These are phyloP conservation scores for Sarocladium strictum DNA, from an alignment of 2,329 filamentous ascomycete species.

Conservation along the genomic window DNA sequence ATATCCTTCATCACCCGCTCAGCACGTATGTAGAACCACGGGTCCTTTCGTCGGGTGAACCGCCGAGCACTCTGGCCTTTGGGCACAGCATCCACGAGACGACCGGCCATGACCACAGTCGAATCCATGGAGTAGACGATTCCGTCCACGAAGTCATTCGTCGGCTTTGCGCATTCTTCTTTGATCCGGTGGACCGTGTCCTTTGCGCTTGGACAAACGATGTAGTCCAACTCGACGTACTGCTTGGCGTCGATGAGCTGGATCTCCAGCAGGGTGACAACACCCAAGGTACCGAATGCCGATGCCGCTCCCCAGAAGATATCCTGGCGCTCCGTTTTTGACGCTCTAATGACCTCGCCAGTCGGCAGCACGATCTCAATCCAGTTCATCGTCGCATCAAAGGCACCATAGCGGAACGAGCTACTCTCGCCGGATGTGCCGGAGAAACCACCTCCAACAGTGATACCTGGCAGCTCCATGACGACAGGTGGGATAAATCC, in stretches of 20 bases:
- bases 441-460: slow-evolving; percentile 61
- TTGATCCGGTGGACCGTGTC: slow-evolving; percentile 37
- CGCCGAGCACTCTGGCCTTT: slow-evolving; percentile 25
- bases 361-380: slow-evolving; percentile 61
- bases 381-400: slow-evolving; percentile 54
- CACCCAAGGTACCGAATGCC: slow-evolving; percentile 60
- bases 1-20: slow-evolving; percentile 32
- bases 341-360: slow-evolving; percentile 50
- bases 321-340: slow-evolving; percentile 47
- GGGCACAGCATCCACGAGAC: slow-evolving; percentile 42
- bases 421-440: slow-evolving; percentile 64
- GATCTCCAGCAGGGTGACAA: slow-evolving; percentile 58
- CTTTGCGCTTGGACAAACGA: slow-evolving; percentile 34
- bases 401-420: slow-evolving; percentile 61
- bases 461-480: slow-evolving; percentile 70
- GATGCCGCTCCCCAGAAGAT: slow-evolving; percentile 61
- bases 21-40: slow-evolving; percentile 71
- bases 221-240: slow-evolving; percentile 55
- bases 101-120: slow-evolving; percentile 57
- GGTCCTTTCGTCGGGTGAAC: slow-evolving; percentile 55
- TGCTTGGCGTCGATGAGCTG: slow-evolving; percentile 47
- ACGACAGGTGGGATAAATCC: slow-evolving; percentile 59
- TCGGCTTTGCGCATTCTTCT: slow-evolving; percentile 29
- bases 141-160: slow-evolving; percentile 61
- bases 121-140: slow-evolving; percentile 53